These are phyloP conservation scores for Ceratobasidium sp. DNA, from an alignment of 1,284 basidiomycete genomes.

Conservation along the genomic window DNA sequence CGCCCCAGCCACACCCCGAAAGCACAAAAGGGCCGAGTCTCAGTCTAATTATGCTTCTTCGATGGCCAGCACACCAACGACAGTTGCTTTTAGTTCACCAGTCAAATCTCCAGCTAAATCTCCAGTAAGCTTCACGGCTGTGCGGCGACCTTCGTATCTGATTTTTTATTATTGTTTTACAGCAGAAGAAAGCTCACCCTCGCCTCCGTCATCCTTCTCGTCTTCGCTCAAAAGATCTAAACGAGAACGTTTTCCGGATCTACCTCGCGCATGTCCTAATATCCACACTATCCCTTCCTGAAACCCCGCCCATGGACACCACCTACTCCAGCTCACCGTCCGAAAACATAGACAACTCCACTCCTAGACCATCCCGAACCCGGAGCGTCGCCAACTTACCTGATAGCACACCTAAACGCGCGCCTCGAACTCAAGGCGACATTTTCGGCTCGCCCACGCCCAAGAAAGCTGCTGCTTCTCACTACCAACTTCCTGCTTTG, in stretches of 20 bases:
- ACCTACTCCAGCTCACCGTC: neutral
- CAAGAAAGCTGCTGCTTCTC: slow-evolving; percentile 9
- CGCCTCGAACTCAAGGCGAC: neutral
- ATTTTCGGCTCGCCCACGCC: slow-evolving; percentile 32
- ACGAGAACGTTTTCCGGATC: slow-evolving; percentile 40
- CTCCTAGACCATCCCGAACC: slow-evolving; percentile 14
- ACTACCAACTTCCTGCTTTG: neutral
- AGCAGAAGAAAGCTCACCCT: slow-evolving; percentile 19
- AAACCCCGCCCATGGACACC: neutral
- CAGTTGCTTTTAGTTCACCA: slow-evolving; percentile 12
- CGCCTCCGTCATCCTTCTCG: slow-evolving; percentile 41
- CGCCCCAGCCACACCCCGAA: slow-evolving; percentile 16
- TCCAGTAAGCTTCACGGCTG: too few relatives aligned
- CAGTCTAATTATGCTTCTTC: slow-evolving; percentile 25
- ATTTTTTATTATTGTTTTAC: neutral
- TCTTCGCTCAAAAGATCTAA: slow-evolving; percentile 42
- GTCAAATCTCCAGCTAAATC: slow-evolving; percentile 20
- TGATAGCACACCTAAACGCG: slow-evolving; percentile 26
- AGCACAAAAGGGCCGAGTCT: slow-evolving; percentile 1
- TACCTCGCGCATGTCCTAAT: slow-evolving; percentile 33
- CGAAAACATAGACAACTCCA: slow-evolving; percentile 7
- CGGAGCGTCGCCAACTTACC: neutral
- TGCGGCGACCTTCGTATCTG: too few relatives aligned
- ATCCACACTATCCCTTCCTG: slow-evolving; percentile 29
- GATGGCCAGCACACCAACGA: slow-evolving; percentile 37